Evolutionary conservation across 23 red algal genomes (phyloP), one percentile per base, ranked within the genome.

Genomic region (Gracilaria gracilis): DNA sequence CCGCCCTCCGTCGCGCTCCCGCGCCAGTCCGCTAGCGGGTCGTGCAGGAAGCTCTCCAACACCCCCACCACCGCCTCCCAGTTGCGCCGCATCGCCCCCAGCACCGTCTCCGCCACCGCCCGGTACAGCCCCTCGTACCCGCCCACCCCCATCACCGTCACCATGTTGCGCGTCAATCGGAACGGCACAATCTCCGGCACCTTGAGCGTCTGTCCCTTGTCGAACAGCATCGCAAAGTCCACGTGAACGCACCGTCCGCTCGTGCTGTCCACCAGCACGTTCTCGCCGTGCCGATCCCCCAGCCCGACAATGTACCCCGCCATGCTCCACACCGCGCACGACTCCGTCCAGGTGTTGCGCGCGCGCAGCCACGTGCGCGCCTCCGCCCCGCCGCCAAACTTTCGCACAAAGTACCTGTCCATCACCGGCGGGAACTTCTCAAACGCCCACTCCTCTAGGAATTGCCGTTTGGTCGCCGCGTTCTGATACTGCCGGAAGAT

Each of bases 151-250:
- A 99, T 99, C 58, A 87, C 94, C 69, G 82, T 80, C 57, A 99
- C 86, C 81, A 99, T 93, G 77, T 99, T 99, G 16, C 44, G 86
- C 38, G 97, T 99, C 33, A 99, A 91, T 55, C 97, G 97, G 54
- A 99, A 99, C 51, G 97, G 97, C 58, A 99, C 94, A 20, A 94
- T 67, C 84, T 99, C 97, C 23, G 97, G 97, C 20, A 99, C 94
- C 53, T 81, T 90, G 34, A 99, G 88, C 21, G 90, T 91, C 70
- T 77, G 70, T 21, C 97, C 97, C 93, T 96, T 94, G 15, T 99
- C 97, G 82, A 99, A 99, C 38, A 99, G 73, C 70, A 92, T 95
- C 49, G 93, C 97, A 92, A 99, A 99, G 83, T 99, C 97, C 67
- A 99, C 97, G 31, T 99, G 97, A 59, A 99, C 95, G 55, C 97